phyloP scores from a whole-genome alignment of 2,329 filamentous ascomycete genomes.

The Neonectria coccinea region DNA sequence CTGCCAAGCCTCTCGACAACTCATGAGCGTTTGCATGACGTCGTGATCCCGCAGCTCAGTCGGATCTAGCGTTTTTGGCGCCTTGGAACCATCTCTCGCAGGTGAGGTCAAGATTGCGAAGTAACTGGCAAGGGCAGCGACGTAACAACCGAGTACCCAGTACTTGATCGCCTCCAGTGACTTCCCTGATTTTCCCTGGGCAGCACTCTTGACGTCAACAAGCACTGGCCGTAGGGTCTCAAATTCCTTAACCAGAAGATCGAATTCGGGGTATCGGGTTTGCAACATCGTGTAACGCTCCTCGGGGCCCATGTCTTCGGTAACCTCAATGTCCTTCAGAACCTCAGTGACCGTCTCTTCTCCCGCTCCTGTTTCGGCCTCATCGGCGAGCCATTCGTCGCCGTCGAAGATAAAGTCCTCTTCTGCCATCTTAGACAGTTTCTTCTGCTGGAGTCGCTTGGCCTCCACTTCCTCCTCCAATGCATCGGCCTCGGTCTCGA shows the following conservation, averaged over 20 bases:
- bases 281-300: constrained; percentile 82
- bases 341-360: constrained; percentile 82
- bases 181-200: constrained; percentile 62
- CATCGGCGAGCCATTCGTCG: constrained; percentile 79
- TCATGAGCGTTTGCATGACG: constrained; percentile 86
- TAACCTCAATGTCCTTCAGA: constrained; percentile 85
- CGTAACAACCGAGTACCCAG: constrained; percentile 85
- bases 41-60: constrained; percentile 88
- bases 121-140: constrained; percentile 90
- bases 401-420: constrained; percentile 95
- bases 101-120: constrained; percentile 93
- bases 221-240: constrained; percentile 76
- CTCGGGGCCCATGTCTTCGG: constrained; percentile 79
- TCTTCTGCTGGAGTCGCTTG: constrained; percentile 88
- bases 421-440: constrained; percentile 87
- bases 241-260: constrained; percentile 85
- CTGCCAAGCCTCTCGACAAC: constrained; percentile 84
- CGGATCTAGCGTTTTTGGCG: constrained; percentile 74
- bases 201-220: constrained; percentile 67
- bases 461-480: constrained; percentile 94
- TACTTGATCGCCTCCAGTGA: constrained; percentile 78
- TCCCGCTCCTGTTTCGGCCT: constrained; percentile 62
- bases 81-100: constrained; percentile 67
- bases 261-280: constrained; percentile 90
- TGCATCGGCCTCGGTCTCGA: constrained; percentile 75